Evolutionary conservation across 192 early-diverging fungal genomes (phyloP), one percentile per base, ranked within the genome.

Genomic region (Borealophlyctis nickersoniae): DNA sequence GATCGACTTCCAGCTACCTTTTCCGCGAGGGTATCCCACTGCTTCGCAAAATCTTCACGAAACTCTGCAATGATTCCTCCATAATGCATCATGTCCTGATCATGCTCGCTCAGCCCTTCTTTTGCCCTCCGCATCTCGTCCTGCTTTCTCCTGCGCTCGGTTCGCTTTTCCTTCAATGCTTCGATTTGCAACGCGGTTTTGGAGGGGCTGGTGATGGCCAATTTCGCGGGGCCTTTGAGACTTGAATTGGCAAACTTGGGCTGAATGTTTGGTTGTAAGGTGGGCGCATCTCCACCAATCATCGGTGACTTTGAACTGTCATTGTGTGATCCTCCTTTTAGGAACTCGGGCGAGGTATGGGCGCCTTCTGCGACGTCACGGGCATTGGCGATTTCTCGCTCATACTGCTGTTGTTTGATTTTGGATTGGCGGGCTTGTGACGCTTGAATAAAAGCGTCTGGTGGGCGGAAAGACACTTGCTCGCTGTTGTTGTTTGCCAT

Each of bases 101-200:
- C 61, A 9, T 26, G 27, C 9, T 52, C 53, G 24, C 29, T 23
- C 36, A 74, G 2, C 3, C 29, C 48, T 13, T 59, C 39, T 31
- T 64, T 48, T 5, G 36, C 11, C 31, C 31, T 51, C n/a, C 48
- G 50, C 4, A 65, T 45, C 36, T 57, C 61, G 23, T 31, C 3
- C 30, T 63, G 61, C 35, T 5, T 48, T 58, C 26, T 39, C 62
- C 52, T 31, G 35, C 63, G 72, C 58, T 30, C 72, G 30, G 13
- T 57, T 54, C 60, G 55, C 58, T 30, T 58, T 50, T 11, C 55
- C 39, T 49, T 54, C 36, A 69, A 51, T 24, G 52, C 59, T 5
- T 36, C 66, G 32, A 74, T 53, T 58, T 74, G 55, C 23, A 65
- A 16, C 2, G 55, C 72, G 22, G 67, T 63, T 60, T 69, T 69